Percentiles rank a stretch among this genome's conserved stretches.
Conservation (phyloP, 345 rosid genomes). For the Arabidopsis thaliana region DNA sequence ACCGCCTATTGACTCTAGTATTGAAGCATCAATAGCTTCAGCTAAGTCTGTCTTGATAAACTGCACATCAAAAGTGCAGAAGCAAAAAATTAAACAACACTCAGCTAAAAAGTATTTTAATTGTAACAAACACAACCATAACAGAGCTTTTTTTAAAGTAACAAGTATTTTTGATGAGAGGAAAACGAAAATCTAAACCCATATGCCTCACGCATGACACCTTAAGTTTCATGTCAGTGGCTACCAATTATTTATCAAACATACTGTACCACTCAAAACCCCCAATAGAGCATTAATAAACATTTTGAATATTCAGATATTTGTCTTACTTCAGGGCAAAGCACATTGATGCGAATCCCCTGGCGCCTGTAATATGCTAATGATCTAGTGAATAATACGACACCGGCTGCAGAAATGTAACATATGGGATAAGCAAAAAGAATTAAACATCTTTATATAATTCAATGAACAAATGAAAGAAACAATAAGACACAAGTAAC, state of each 20-base stretch:
- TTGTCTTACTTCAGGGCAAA: slow-evolving; percentile 93
- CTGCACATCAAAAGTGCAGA: slow-evolving; percentile 53
- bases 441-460: background rate
- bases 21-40: slow-evolving; percentile 28
- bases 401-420: slow-evolving; percentile 62
- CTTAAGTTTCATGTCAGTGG: background rate
- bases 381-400: slow-evolving; percentile 87
- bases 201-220: background rate
- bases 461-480: slow-evolving; percentile 15
- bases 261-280: background rate
- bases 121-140: slow-evolving; percentile 14
- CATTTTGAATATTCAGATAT: slow-evolving; percentile 15
- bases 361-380: slow-evolving; percentile 55
- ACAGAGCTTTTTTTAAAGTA: slow-evolving; percentile 9
- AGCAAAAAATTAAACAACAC: slow-evolving; percentile 11
- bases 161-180: background rate
- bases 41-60: slow-evolving; percentile 78
- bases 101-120: background rate
- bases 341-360: slow-evolving; percentile 91
- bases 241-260: background rate
- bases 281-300: background rate
- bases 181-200: background rate
- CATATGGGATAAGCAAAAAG: background rate
- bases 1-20: slow-evolving; percentile 65
- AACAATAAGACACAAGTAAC: slow-evolving; percentile 3